phyloP scores from a whole-genome alignment of 306 rosid genomes.

The Cicer judaicum region DNA sequence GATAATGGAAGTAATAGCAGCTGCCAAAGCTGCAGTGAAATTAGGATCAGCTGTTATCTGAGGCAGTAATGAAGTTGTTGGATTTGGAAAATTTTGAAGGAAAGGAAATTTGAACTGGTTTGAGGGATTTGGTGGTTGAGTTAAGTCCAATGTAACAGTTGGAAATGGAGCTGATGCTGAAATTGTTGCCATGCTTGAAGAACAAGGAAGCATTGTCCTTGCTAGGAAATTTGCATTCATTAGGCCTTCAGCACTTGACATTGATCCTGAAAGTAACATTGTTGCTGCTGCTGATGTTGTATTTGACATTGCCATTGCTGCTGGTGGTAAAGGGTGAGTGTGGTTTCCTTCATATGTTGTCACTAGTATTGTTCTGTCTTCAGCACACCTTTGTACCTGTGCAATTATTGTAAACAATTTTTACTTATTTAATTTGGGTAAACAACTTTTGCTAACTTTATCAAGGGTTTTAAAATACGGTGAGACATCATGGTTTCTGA shows the following conservation, averaged over 20 bases:
- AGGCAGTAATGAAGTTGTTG: slow-evolving; percentile 63
- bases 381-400: slow-evolving; percentile 94
- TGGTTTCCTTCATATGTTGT: slow-evolving; percentile 95
- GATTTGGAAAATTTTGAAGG: slow-evolving; percentile 48
- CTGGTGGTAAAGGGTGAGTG: slow-evolving; percentile 90
- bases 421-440: too few species aligned
- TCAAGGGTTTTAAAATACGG: too few species aligned
- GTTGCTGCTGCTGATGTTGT: slow-evolving; percentile 78
- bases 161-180: slow-evolving; percentile 98
- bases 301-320: slow-evolving; percentile 88
- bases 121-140: slow-evolving; percentile 66
- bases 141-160: slow-evolving; percentile 87
- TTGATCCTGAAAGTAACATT: slow-evolving; percentile 84
- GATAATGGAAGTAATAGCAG: slow-evolving; percentile 76
- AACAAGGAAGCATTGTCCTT: slow-evolving; percentile 73
- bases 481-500: background rate
- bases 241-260: slow-evolving; percentile 78
- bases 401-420: background rate
- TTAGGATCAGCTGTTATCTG: slow-evolving; percentile 75
- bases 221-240: slow-evolving; percentile 76
- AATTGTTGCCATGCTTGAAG: slow-evolving; percentile 89
- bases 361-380: slow-evolving; percentile 70
- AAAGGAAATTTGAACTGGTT: slow-evolving; percentile 62
- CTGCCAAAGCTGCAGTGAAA: slow-evolving; percentile 72
- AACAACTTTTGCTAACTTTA: background rate